Percentiles rank a stretch among this genome's conserved stretches.
These are phyloP conservation scores for Ceratocystis ficicola DNA, from an alignment of 2,329 filamentous ascomycete genomes.

Conservation along the genomic window DNA sequence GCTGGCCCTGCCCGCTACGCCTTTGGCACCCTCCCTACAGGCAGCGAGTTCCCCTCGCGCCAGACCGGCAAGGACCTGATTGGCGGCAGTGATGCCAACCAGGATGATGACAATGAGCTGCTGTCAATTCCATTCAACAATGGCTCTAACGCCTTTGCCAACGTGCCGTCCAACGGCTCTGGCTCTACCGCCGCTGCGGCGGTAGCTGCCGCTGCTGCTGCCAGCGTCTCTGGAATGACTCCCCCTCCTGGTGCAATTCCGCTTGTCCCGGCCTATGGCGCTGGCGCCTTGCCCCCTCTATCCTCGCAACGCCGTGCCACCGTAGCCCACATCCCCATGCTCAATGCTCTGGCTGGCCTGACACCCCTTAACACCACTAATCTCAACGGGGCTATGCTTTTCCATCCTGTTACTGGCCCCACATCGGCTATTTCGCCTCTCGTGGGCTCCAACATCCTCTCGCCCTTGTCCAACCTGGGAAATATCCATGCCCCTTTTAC, in stretches of 20 bases:
- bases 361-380: conserved; percentile 26
- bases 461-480: conserved; percentile 26
- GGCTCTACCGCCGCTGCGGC: conserved; percentile 36
- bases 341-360: conserved; percentile 28
- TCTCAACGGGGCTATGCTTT: conserved; percentile 12
- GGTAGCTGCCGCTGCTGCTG: conserved; percentile 29
- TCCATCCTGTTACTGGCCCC: conserved; percentile 11
- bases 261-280: background rate
- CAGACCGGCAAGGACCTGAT: conserved; percentile 60
- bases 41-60: conserved; percentile 41
- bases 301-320: conserved; percentile 19
- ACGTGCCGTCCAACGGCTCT: conserved; percentile 25
- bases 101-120: conserved; percentile 61
- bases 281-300: background rate
- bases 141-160: background rate
- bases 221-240: conserved; percentile 23
- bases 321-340: conserved; percentile 17
- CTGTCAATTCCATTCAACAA: conserved; percentile 46
- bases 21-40: conserved; percentile 15
- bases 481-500: conserved; percentile 1
- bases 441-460: conserved; percentile 40
- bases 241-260: background rate
- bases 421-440: conserved; percentile 24
- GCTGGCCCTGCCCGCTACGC: conserved; percentile 12
- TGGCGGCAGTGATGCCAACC: conserved; percentile 49